Percentiles rank a stretch among this genome's conserved stretches.
phyloP scores from a whole-genome alignment of 2,329 filamentous ascomycete species.

The Claviceps lovelessii region DNA sequence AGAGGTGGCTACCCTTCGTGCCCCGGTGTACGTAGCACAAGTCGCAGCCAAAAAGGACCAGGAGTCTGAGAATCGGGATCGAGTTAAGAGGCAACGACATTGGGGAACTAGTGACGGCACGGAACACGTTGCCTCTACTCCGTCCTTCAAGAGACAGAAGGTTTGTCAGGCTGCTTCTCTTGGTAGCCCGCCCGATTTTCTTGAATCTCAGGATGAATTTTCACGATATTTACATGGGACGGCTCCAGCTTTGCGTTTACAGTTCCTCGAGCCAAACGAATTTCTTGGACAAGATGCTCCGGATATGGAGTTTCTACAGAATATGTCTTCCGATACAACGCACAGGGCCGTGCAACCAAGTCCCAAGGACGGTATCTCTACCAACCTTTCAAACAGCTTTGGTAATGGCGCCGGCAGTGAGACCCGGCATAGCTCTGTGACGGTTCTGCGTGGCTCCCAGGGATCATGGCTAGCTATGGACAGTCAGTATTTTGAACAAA shows the following conservation, averaged over 20 bases:
- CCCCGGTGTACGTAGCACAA: conserved; percentile 34
- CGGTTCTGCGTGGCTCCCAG: conserved; percentile 11
- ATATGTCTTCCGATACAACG: not conserved
- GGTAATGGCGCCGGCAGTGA: not conserved
- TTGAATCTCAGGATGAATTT: not conserved
- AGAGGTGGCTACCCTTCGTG: conserved; percentile 34
- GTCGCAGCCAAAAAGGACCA: conserved; percentile 18
- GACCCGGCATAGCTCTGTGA: not conserved
- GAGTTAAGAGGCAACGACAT: conserved; percentile 7
- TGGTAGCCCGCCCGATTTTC: not conserved
- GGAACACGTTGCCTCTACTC: not conserved
- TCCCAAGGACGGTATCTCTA: not conserved
- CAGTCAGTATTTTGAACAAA: conserved; percentile 21
- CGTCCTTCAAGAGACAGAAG: not conserved
- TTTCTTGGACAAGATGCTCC: conserved; percentile 4
- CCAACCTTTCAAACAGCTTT: not conserved
- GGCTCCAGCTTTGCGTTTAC: not conserved
- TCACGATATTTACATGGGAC: not conserved
- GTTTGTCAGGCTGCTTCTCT: not conserved
- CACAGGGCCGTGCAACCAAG: not conserved
- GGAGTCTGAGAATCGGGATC: conserved; percentile 10
- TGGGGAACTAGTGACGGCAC: not conserved
- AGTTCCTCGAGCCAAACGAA: conserved; percentile 5
- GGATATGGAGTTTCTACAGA: not conserved
- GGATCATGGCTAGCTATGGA: conserved; percentile 20